These are phyloP conservation scores for Kockiozyma suomiensis DNA, from an alignment of 805 yeast species.

Conservation along the genomic window DNA sequence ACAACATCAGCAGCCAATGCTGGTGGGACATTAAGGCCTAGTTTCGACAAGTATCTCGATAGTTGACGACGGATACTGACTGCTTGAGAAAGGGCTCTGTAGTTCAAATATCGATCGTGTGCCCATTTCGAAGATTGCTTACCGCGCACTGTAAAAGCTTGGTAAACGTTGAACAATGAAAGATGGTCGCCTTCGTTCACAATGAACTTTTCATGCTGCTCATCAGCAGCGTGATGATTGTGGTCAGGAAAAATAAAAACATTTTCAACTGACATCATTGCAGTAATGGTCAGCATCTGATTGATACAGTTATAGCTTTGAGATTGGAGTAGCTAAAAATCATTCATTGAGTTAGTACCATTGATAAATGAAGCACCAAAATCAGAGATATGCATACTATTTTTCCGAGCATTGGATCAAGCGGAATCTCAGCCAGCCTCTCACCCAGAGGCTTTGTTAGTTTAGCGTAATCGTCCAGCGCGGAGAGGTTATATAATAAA, in stretches of 20 bases:
- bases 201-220: constrained; percentile 63
- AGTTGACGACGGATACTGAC: constrained; percentile 65
- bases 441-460: constrained; percentile 60
- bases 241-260: constrained; percentile 66
- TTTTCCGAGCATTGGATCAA: constrained; percentile 72
- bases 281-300: constrained; percentile 69
- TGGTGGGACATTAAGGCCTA: constrained; percentile 3
- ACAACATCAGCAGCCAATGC: not conserved
- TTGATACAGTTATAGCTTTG: constrained; percentile 61
- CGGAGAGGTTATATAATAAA: constrained; percentile 75
- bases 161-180: constrained; percentile 59
- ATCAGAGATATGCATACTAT: constrained; percentile 44
- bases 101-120: constrained; percentile 60
- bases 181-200: constrained; percentile 80
- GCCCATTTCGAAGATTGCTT: constrained; percentile 64
- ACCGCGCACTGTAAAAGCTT: constrained; percentile 27
- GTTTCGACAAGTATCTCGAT: constrained; percentile 34
- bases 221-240: constrained; percentile 67
- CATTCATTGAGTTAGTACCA: no score
- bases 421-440: constrained; percentile 69
- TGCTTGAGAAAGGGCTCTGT: constrained; percentile 64
- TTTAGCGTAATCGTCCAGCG: constrained; percentile 67
- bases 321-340: constrained; percentile 49
- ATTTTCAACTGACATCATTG: constrained; percentile 80
- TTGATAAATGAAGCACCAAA: not conserved